Percentiles rank a stretch among this genome's conserved stretches.
Conservation (phyloP, 495 filamentous ascomycete species). For the Neurospora sp. region DNA sequence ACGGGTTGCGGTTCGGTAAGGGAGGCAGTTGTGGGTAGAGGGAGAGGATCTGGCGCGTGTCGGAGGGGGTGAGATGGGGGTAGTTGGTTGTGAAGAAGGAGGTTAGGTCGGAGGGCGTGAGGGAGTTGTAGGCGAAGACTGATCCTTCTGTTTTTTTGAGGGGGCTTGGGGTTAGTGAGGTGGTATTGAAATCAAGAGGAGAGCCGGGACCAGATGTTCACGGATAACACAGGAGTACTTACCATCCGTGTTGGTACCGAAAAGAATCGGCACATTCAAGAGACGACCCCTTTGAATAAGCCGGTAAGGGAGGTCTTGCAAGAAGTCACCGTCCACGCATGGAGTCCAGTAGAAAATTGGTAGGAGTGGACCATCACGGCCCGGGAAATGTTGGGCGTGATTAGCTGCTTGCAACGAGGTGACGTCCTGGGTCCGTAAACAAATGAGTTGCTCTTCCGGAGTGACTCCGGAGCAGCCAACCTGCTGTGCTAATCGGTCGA, state of each 20-base stretch:
- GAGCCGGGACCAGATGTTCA: no score
- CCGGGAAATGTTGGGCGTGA: conserved; percentile 33
- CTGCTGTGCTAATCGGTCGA: conserved; percentile 19
- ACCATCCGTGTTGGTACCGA: conserved; percentile 37
- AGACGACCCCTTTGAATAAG: conserved; percentile 20
- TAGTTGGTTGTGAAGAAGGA: conserved; percentile 39
- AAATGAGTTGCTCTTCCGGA: conserved; percentile 26
- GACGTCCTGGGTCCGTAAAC: conserved; percentile 41
- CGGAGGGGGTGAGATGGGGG: conserved; percentile 33
- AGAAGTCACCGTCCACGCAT: conserved; percentile 51
- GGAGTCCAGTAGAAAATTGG: conserved; percentile 47
- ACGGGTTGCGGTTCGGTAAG: conserved; percentile 21
- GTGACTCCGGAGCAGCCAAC: conserved; percentile 16
- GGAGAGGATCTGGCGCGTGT: conserved; percentile 32
- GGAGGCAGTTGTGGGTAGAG: conserved; percentile 16
- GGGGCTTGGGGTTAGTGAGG: neutral
- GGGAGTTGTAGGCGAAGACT: conserved; percentile 38
- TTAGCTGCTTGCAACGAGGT: conserved; percentile 44
- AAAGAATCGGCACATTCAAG: conserved; percentile 24
- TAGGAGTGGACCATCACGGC: conserved; percentile 32
- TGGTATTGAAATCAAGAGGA: neutral
- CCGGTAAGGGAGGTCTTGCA: conserved; percentile 30
- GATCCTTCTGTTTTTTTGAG: conserved; percentile 30
- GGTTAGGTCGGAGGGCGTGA: conserved; percentile 32
- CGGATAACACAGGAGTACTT: no score